Evolutionary conservation across 2,329 filamentous ascomycete species (phyloP), one percentile per base, ranked within the genome.

Genomic region (Falciphora oryzae): DNA sequence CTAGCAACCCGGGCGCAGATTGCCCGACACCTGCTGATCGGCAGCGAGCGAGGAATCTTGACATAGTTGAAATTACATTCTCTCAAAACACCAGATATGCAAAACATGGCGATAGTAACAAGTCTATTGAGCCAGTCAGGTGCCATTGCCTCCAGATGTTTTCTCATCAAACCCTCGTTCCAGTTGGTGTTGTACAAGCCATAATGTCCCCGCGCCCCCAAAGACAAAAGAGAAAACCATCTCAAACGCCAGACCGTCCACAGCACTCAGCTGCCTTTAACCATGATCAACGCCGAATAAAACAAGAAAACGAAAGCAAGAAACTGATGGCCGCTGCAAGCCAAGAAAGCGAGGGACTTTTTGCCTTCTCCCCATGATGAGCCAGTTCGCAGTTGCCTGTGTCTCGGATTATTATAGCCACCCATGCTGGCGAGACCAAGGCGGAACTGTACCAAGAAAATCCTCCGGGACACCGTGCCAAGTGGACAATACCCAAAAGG

Each of bases 141-240:
- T 53, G 44, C 22, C 44, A 53, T 53, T 53, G 44, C 18, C n/a
- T 22, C 38, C 22, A 53, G 14, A 53, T 53, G 44, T 53, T 53
- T 53, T n/a, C 44, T 22, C 44, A n/a, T 53, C 18, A n/a, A 53
- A 53, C 44, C 14, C 22, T n/a, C 7, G 44, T 53, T 58, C 57
- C 57, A 25, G 25, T 58, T 27, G 25, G 14, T 58, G 57, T 58
- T 58, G 57, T 58, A 58, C 57, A 58, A 22, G 18, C 25, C 57
- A 27, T 28, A 29, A 14, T 16, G 25, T 22, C 57, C 13, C 57
- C 10, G 28, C 57, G 25, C 25, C 27, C 44, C 44, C 44, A 53
- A 50, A 53, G 18, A 53, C 5, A 27, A 27, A 28, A 27, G 5
- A 27, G 44, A 53, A 53, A 53, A 4, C 44, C 44, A 53, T 53